Conservation (phyloP, 495 filamentous ascomycete genomes). For the Daldinia childiae region DNA sequence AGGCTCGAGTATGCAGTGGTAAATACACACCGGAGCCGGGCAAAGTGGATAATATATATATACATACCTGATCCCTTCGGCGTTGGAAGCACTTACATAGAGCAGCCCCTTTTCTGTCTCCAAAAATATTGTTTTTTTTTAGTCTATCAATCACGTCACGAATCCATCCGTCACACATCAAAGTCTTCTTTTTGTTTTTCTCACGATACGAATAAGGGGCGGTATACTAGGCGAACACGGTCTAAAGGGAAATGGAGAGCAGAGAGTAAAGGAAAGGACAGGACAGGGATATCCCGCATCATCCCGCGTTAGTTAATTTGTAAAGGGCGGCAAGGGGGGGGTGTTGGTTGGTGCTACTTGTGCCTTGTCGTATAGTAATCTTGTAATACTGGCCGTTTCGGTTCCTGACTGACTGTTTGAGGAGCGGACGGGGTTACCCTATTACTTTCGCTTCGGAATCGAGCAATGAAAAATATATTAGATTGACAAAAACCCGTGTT, state of each 20-base stretch:
- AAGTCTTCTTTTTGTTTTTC: background rate
- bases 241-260: background rate
- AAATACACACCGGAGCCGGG: background rate
- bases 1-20: background rate
- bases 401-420: background rate
- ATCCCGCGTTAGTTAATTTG: slow-evolving; percentile 15
- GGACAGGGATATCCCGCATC: slow-evolving; percentile 9
- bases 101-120: background rate
- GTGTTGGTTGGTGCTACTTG: background rate
- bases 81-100: slow-evolving; percentile 1
- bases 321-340: background rate
- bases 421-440: background rate
- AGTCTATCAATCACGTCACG: slow-evolving; percentile 21
- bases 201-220: slow-evolving; percentile 12
- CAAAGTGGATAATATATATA: background rate
- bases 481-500: background rate
- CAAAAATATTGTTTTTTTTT: background rate
- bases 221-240: slow-evolving; percentile 15
- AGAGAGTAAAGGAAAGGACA: background rate
- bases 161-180: slow-evolving; percentile 10
- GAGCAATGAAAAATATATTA: slow-evolving; percentile 11
- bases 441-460: slow-evolving; percentile 13
- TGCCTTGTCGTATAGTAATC: slow-evolving; percentile 23
- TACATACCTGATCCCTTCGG: background rate
- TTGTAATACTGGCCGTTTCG: slow-evolving; percentile 21